phyloP scores from a whole-genome alignment of 2,329 filamentous ascomycete species.

The Pezicula radicicola region DNA sequence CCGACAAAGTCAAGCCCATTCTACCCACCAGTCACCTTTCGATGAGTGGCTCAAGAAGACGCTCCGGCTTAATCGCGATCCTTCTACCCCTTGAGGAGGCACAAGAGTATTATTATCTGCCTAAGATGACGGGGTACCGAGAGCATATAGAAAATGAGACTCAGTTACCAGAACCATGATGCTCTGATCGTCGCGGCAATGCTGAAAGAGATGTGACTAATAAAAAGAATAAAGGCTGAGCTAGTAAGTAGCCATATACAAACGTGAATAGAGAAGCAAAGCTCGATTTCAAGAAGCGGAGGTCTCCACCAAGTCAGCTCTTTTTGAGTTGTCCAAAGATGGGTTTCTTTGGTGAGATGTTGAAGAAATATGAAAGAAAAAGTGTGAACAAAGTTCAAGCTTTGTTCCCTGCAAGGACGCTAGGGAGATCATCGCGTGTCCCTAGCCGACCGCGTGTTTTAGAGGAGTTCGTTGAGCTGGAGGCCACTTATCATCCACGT shows the following conservation, averaged over 20 bases:
- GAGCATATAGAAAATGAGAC: slow-evolving; percentile 60
- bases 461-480: neutral
- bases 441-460: neutral
- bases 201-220: neutral
- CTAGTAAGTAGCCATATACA: neutral
- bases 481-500: neutral
- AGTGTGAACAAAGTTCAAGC: too few relatives aligned
- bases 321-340: neutral
- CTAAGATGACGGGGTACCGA: slow-evolving; percentile 77
- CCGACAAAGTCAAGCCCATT: slow-evolving; percentile 87
- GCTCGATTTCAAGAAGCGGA: too few relatives aligned
- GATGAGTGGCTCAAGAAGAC: slow-evolving; percentile 75
- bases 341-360: neutral
- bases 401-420: neutral
- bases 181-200: slow-evolving; percentile 31
- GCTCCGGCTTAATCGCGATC: slow-evolving; percentile 99
- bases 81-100: slow-evolving; percentile 10
- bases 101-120: slow-evolving; percentile 63
- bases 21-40: slow-evolving; percentile 84
- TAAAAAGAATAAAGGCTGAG: neutral
- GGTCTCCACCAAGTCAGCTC: neutral
- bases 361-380: too few relatives aligned
- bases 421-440: neutral
- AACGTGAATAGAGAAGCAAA: too few relatives aligned
- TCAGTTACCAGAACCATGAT: slow-evolving; percentile 53